Percentiles rank a stretch among this genome's conserved stretches.
phyloP scores from a whole-genome alignment of 495 filamentous ascomycete species.

The Lophium mytilinum region DNA sequence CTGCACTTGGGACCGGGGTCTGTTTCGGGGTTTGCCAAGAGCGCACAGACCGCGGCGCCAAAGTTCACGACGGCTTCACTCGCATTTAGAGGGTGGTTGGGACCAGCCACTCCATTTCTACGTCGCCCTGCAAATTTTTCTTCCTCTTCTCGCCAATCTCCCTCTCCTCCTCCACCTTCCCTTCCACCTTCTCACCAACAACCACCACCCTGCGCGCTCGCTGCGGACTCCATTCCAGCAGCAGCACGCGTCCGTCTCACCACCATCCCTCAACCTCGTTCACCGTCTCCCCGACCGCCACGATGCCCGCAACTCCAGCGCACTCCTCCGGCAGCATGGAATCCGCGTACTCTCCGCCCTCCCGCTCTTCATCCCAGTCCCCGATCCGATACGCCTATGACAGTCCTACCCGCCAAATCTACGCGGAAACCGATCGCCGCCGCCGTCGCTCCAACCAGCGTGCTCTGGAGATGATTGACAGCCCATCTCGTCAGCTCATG shows the following conservation, averaged over 20 bases:
- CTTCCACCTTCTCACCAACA: background rate
- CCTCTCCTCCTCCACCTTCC: background rate
- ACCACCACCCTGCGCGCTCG: background rate
- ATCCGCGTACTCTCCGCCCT: constrained; percentile 4
- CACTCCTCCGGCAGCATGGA: constrained; percentile 10
- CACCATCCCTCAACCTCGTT: background rate
- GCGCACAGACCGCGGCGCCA: too few relatives aligned
- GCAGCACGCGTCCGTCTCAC: background rate
- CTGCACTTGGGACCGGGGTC: too few relatives aligned
- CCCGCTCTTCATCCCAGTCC: constrained; percentile 10
- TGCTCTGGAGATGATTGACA: constrained; percentile 2
- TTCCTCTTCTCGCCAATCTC: background rate
- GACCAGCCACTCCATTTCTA: too few relatives aligned
- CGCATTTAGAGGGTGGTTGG: too few relatives aligned
- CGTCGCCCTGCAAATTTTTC: too few relatives aligned
- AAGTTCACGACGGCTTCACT: too few relatives aligned
- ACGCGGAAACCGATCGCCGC: background rate
- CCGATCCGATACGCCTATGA: constrained; percentile 4
- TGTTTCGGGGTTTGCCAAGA: too few relatives aligned
- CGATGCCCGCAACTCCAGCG: constrained; percentile 9
- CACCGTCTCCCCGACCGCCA: background rate
- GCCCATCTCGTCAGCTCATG: constrained; percentile 21
- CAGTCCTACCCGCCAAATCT: constrained; percentile 3
- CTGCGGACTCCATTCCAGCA: background rate
- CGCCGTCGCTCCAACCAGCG: background rate